A percentile compares a stretch with the other conserved stretches of the same genome.
phyloP scores from a whole-genome alignment of 345 rosid species.

The Bretschneidera sinensis region DNA sequence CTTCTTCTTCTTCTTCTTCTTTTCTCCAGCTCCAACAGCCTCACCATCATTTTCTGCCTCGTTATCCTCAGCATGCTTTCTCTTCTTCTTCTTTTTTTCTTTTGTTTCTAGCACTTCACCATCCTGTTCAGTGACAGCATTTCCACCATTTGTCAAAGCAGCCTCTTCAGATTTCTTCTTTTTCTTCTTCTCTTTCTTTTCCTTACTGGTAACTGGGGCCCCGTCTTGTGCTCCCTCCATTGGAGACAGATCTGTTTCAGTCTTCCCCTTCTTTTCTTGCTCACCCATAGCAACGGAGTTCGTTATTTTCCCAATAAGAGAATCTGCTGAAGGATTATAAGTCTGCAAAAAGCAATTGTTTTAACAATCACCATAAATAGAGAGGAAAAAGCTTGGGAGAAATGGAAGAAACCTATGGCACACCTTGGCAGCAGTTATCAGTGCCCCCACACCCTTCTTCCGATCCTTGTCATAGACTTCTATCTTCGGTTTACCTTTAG shows the following conservation, averaged over 20 bases:
- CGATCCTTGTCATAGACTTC: constrained; percentile 80
- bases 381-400: too few species aligned
- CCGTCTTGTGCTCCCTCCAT: constrained; percentile 1
- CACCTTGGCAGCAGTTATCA: constrained; percentile 86
- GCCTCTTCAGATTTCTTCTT: constrained; percentile 36
- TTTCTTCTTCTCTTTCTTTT: constrained; percentile 43
- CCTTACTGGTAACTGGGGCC: constrained; percentile 18
- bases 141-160: constrained; percentile 22
- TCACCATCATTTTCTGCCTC: constrained; percentile 20
- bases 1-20: constrained; percentile 37
- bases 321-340: constrained; percentile 76
- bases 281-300: constrained; percentile 18
- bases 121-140: constrained; percentile 29
- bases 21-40: constrained; percentile 14
- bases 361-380: not conserved
- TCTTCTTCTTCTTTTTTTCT: constrained; percentile 57
- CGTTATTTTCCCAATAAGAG: constrained; percentile 43
- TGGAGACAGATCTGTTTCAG: constrained; percentile 1
- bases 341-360: constrained; percentile 36
- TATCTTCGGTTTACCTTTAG: constrained; percentile 86
- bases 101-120: constrained; percentile 27
- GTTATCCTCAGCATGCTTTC: constrained; percentile 25
- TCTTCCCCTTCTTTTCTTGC: constrained; percentile 30
- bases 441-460: constrained; percentile 62
- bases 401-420: constrained; percentile 1